These are phyloP conservation scores for Aspergillus sclerotialis DNA, from an alignment of 2,329 filamentous ascomycete genomes.

Conservation along the genomic window DNA sequence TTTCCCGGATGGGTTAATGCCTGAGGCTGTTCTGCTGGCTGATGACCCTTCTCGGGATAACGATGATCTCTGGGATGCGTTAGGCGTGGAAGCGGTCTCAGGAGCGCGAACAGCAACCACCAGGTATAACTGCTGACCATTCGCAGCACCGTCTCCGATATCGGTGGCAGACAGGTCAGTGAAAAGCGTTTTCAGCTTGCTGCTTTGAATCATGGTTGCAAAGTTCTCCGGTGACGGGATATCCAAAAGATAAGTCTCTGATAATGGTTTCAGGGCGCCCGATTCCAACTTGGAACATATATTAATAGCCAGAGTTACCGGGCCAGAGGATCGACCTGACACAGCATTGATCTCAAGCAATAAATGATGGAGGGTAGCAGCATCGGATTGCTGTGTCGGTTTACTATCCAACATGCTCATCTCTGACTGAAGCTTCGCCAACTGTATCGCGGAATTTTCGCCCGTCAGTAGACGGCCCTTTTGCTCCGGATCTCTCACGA, in stretches of 20 bases:
- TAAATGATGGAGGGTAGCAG: conserved; percentile 69
- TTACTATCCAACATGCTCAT: conserved; percentile 89
- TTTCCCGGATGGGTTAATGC: conserved; percentile 25
- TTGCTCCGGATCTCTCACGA: conserved; percentile 81
- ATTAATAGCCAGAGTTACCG: conserved; percentile 69
- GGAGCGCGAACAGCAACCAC: conserved; percentile 70
- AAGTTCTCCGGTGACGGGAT: conserved; percentile 68
- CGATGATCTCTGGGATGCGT: conserved; percentile 20
- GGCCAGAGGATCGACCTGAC: conserved; percentile 66
- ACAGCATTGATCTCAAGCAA: conserved; percentile 80
- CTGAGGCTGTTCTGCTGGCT: conserved; percentile 17
- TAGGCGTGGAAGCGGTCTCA: conserved; percentile 35
- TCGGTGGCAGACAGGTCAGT: conserved; percentile 76
- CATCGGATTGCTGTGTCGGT: conserved; percentile 60
- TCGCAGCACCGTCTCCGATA: conserved; percentile 53
- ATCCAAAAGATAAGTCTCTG: conserved; percentile 75
- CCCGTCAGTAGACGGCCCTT: conserved; percentile 81
- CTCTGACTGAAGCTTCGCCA: conserved; percentile 84
- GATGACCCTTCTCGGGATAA: conserved; percentile 27
- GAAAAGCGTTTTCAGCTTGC: conserved; percentile 76
- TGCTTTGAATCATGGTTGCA: conserved; percentile 55
- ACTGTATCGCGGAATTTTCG: conserved; percentile 85
- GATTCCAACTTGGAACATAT: conserved; percentile 66
- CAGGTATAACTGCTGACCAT: conserved; percentile 70
- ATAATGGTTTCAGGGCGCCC: conserved; percentile 59